These are phyloP conservation scores for Dictyostelium brefeldianum DNA, from an alignment of 78 protist genomes.

Conservation along the genomic window DNA sequence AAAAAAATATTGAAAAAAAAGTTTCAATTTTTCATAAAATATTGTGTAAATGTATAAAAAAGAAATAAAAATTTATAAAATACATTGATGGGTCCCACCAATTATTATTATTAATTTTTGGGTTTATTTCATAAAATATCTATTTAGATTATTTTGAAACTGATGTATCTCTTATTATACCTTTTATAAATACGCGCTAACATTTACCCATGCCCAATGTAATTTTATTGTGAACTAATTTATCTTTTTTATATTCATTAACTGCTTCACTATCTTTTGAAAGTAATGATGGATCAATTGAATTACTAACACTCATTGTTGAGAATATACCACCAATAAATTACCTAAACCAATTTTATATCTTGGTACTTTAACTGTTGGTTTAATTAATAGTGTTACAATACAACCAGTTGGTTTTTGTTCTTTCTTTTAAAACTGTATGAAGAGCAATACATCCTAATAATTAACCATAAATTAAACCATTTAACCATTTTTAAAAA, in stretches of 20 bases:
- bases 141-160: too few species aligned
- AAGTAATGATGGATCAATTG: constrained; percentile 31
- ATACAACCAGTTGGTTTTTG: constrained; percentile 58
- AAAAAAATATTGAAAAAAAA: neutral
- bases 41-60: too few species aligned
- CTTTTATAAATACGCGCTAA: too few species aligned
- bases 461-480: too few species aligned
- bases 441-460: too few species aligned
- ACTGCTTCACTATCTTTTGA: constrained; percentile 30
- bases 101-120: too few species aligned
- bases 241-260: constrained; percentile 17
- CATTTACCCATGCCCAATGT: constrained; percentile 58
- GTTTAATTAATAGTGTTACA: constrained; percentile 66
- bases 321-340: constrained; percentile 8
- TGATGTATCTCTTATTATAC: too few species aligned
- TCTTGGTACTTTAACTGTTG: constrained; percentile 20
- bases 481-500: too few species aligned
- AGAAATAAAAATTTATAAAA: too few species aligned
- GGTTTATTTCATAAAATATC: too few species aligned
- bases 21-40: too few species aligned
- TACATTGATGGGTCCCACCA: neutral
- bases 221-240: constrained; percentile 48
- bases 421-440: constrained; percentile 42
- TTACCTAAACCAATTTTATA: constrained; percentile 42
- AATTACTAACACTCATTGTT: neutral